Conservation (phyloP, 1,139 yeast species). For the Taiozyma sp. region DNA sequence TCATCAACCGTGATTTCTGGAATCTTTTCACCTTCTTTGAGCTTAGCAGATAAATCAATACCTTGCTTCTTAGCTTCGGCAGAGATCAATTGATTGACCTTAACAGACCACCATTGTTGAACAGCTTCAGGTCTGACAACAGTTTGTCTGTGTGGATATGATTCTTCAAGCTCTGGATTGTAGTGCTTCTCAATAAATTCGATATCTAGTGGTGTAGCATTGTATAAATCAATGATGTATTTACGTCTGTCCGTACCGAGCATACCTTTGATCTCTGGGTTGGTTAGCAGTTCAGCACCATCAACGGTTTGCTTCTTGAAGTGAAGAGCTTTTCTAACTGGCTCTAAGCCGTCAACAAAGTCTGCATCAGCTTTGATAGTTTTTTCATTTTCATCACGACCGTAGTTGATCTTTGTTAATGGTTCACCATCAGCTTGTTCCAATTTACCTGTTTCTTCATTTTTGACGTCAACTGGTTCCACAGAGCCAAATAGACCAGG, state of each 20-base stretch:
- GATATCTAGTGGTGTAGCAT: constrained; percentile 82
- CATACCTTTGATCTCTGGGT: constrained; percentile 82
- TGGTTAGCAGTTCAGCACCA: constrained; percentile 54
- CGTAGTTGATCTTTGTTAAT: constrained; percentile 57
- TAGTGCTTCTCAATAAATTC: constrained; percentile 60
- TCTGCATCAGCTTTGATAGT: constrained; percentile 42
- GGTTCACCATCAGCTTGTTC: constrained; percentile 27
- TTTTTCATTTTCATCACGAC: constrained; percentile 59
- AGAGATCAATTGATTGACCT: constrained; percentile 51
- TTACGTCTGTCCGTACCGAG: constrained; percentile 81
- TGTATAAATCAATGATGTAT: constrained; percentile 79
- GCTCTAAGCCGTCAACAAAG: constrained; percentile 51
- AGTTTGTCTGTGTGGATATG: constrained; percentile 79
- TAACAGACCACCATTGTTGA: constrained; percentile 82
- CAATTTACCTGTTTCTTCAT: constrained; percentile 27
- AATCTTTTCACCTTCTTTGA: constrained; percentile 28
- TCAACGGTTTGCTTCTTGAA: constrained; percentile 62
- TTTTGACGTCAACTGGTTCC: constrained; percentile 28
- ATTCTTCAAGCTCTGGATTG: constrained; percentile 33
- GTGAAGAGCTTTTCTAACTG: constrained; percentile 73
- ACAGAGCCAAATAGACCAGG: constrained; percentile 78
- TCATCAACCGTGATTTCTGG: constrained; percentile 55
- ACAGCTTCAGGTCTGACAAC: constrained; percentile 84
- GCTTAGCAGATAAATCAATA: constrained; percentile 24
- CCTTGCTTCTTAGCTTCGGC: constrained; percentile 38